A percentile compares a stretch with the other conserved stretches of the same genome.
Conservation (phyloP, 2,329 filamentous ascomycete species). For the Arachnopeziza araneosa region DNA sequence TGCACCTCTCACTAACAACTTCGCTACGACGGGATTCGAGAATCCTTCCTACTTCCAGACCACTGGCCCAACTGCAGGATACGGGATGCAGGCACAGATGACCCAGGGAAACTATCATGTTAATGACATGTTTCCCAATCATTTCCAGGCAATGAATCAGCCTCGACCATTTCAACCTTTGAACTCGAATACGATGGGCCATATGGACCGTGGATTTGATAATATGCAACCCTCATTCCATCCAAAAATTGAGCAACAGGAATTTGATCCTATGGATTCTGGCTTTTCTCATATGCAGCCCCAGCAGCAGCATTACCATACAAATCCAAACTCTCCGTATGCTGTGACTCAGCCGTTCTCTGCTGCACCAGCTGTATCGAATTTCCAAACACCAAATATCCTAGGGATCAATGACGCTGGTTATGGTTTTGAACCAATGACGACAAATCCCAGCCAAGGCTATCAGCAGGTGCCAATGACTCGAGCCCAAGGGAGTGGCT, state of each 20-base stretch:
- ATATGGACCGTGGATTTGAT: constrained; percentile 16
- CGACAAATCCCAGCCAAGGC: constrained; percentile 13
- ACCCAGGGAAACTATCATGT: constrained; percentile 13
- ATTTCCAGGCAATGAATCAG: constrained; percentile 17
- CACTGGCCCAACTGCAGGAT: constrained; percentile 10
- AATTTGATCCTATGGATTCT: constrained; percentile 17
- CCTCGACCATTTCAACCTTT: constrained; percentile 16
- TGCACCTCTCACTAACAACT: constrained; percentile 14
- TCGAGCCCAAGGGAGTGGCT: constrained; percentile 21
- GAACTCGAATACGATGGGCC: constrained; percentile 10
- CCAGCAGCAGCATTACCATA: constrained; percentile 18
- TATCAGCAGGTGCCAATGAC: constrained; percentile 25
- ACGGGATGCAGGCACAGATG: constrained; percentile 17
- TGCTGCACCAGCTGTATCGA: constrained; percentile 19
- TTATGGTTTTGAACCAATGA: constrained; percentile 20
- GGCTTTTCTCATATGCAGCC: constrained; percentile 15
- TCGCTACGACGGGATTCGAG: constrained; percentile 17
- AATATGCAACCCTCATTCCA: constrained; percentile 15
- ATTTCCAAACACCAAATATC: constrained; percentile 21
- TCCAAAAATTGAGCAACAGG: constrained; percentile 19
- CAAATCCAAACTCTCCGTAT: constrained; percentile 14
- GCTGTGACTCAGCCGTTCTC: constrained; percentile 24
- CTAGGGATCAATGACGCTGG: constrained; percentile 20
- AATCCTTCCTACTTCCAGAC: constrained; percentile 18
- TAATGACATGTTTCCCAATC: constrained; percentile 18